Base-by-base conservation (phyloP, 805 yeast genomes). In the Teunomyces barrocoloradensis region DNA sequence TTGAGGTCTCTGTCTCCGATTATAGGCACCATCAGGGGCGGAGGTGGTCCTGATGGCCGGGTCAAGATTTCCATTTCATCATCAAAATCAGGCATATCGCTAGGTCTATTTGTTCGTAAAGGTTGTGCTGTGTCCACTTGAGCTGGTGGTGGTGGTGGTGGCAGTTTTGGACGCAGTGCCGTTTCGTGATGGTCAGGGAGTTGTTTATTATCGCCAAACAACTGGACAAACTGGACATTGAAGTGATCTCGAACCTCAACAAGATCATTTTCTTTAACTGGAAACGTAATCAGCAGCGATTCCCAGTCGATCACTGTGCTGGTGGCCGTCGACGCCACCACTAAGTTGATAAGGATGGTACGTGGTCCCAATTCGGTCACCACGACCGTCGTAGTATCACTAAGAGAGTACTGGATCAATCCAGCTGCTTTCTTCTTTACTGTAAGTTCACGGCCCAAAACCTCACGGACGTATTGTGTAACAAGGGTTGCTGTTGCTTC, bases 1-100 rank as follows among this genome's bases (percentile, higher is more conserved):
- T 76, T 68, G 37, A 79, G 61, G 57, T 82, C 87, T 10, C 69
- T 58, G 28, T 73, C 76, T 0, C 86, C 87, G 33, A 78, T 69
- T 0, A 70, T 45, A 4, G 73, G 69, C 15, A 52, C 50, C 20
- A 46, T 45, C 28, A 43, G 17, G 17, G 36, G 48, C 32, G 12
- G 28, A 39, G 20, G 20, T 5, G 51, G 45, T 18, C 29, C 29
- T 27, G 21, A 32, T 32, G 51, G 40, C 17, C 43, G 43, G 49
- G 52, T 35, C 63, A 47, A 47, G 30, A 71, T 58, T 53, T 80
- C 78, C 44, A 72, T 73, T 52, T 80, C 85, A 55, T 77, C 81
- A 20, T 77, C 81, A 49, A 77, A 80, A 29, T 69, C 78, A 1
- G 84, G 84, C 60, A 77, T 71, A 53, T 73, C 78, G 17, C 54